Percentiles rank a stretch among this genome's conserved stretches.
Evolutionary conservation across 2,329 filamentous ascomycete species (phyloP).

Genomic region (Mycosphaerella sp.): DNA sequence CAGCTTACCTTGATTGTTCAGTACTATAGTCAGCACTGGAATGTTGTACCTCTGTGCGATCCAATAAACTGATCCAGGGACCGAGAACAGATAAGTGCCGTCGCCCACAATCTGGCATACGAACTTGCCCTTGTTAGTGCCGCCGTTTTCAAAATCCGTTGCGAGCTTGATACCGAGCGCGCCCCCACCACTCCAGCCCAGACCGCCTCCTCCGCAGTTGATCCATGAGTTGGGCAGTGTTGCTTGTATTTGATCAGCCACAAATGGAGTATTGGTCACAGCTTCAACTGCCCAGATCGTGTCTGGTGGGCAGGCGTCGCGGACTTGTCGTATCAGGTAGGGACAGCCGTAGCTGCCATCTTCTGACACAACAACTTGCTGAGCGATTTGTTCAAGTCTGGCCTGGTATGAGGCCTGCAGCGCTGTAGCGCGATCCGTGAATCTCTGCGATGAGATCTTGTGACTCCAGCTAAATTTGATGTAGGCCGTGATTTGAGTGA

Average conservation of each 20-base stretch:
- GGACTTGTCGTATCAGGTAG: conserved; percentile 51
- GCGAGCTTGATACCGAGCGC: conserved; percentile 73
- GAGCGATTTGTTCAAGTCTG: conserved; percentile 56
- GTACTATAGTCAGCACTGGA: conserved; percentile 58
- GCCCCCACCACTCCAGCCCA: conserved; percentile 73
- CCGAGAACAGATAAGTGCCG: conserved; percentile 60
- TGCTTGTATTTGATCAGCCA: conserved; percentile 65
- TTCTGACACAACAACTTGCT: conserved; percentile 51
- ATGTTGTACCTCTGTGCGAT: conserved; percentile 61
- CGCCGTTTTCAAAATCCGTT: conserved; percentile 47
- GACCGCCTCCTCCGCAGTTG: conserved; percentile 73
- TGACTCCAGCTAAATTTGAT: conserved; percentile 47
- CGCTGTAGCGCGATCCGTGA: conserved; percentile 45
- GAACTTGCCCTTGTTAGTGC: conserved; percentile 50
- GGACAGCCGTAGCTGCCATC: conserved; percentile 59
- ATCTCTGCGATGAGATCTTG: conserved; percentile 32
- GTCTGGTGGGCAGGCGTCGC: conserved; percentile 53
- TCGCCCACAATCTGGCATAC: conserved; percentile 62
- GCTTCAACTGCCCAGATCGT: conserved; percentile 74
- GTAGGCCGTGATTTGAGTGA: conserved; percentile 62
- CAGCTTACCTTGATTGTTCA: conserved; percentile 56
- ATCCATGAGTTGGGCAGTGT: conserved; percentile 67
- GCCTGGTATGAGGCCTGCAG: conserved; percentile 55
- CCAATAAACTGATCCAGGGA: conserved; percentile 63
- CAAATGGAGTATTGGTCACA: conserved; percentile 63